Evolutionary conservation across 1,284 basidiomycete genomes (phyloP).

Genomic region (Ceratobasidium sp.): DNA sequence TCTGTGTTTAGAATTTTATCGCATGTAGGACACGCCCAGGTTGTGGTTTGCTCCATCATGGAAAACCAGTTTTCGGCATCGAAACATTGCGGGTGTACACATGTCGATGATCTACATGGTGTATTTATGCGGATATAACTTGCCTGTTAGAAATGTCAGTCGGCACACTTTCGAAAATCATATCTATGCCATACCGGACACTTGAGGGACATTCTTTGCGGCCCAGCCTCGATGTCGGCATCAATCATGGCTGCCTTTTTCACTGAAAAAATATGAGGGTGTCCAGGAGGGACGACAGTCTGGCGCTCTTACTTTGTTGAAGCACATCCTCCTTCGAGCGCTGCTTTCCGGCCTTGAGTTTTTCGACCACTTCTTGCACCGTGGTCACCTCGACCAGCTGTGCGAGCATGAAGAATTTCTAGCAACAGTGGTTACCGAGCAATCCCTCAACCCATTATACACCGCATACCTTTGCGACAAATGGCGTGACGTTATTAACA

Average conservation of each 20-base stretch:
- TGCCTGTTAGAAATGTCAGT: slow-evolving; percentile 59
- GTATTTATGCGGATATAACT: slow-evolving; percentile 86
- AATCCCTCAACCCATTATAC: slow-evolving; percentile 19
- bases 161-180: slow-evolving; percentile 9
- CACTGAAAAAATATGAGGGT: slow-evolving; percentile 57
- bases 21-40: slow-evolving; percentile 97
- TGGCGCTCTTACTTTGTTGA: slow-evolving; percentile 60
- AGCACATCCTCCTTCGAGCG: slow-evolving; percentile 71
- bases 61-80: slow-evolving; percentile 94
- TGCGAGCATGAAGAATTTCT: slow-evolving; percentile 87
- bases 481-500: slow-evolving; percentile 66
- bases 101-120: slow-evolving; percentile 84
- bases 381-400: slow-evolving; percentile 79
- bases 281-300: slow-evolving; percentile 7
- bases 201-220: slow-evolving; percentile 86
- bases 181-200: slow-evolving; percentile 74
- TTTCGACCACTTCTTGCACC: slow-evolving; percentile 69
- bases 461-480: slow-evolving; percentile 39
- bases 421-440: background rate
- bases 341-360: slow-evolving; percentile 69
- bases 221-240: slow-evolving; percentile 86
- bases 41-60: slow-evolving; percentile 95
- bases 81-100: slow-evolving; percentile 94
- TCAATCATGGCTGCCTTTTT: slow-evolving; percentile 66
- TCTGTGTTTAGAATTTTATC: slow-evolving; percentile 78